phyloP scores from a whole-genome alignment of 371 early-diverging fungal genomes.

The Smittium culicis region DNA sequence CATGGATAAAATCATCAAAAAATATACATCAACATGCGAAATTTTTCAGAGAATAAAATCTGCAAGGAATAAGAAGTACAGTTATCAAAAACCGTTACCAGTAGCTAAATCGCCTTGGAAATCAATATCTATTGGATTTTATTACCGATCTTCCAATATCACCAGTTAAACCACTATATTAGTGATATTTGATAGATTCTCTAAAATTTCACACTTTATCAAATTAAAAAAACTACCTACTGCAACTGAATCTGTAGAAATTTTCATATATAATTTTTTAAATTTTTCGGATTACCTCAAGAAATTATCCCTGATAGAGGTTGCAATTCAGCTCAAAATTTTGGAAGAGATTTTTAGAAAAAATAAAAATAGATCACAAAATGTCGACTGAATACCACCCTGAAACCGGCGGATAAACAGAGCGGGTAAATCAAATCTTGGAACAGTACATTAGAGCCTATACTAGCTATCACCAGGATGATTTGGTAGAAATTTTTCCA shows the following conservation, averaged over 20 bases:
- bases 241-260: not conserved
- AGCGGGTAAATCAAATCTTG: slow-evolving; percentile 8
- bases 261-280: slow-evolving; percentile 3
- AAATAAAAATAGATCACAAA: not conserved
- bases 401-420: slow-evolving; percentile 8
- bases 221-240: slow-evolving; percentile 16
- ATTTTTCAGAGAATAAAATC: not conserved
- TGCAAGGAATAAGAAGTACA: not conserved
- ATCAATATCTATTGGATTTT: slow-evolving; percentile 36
- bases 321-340: slow-evolving; percentile 9
- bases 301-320: slow-evolving; percentile 9
- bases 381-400: slow-evolving; percentile 7
- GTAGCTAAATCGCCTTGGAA: slow-evolving; percentile 26
- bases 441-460: no score
- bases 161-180: slow-evolving; percentile 25
- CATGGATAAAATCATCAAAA: not conserved
- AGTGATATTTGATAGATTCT: slow-evolving; percentile 33
- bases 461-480: no score
- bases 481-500: no score
- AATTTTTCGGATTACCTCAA: not conserved
- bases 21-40: slow-evolving; percentile 5
- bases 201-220: slow-evolving; percentile 34
- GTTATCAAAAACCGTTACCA: slow-evolving; percentile 14
- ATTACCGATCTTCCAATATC: slow-evolving; percentile 32
- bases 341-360: slow-evolving; percentile 1